A percentile compares a stretch with the other conserved stretches of the same genome.
Conservation (phyloP, 768 basidiomycete genomes). For the Melanogaster broomeanus region DNA sequence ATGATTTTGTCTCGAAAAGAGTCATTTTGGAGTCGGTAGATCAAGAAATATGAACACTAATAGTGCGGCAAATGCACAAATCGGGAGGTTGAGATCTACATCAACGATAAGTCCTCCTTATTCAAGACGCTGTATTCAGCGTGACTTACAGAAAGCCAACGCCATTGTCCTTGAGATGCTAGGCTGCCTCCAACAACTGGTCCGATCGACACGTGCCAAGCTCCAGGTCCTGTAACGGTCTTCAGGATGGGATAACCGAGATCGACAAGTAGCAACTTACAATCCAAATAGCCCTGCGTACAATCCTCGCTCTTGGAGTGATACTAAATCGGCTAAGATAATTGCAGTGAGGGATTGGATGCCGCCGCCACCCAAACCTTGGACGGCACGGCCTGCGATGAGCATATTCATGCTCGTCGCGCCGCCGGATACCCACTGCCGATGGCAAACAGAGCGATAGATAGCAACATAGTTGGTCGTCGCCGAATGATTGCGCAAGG, state of each 20-base stretch:
- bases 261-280: conserved; percentile 16
- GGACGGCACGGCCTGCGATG: conserved; percentile 43
- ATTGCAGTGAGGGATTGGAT: conserved; percentile 41
- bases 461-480: conserved; percentile 29
- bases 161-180: conserved; percentile 34
- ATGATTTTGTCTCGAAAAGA: conserved; percentile 35
- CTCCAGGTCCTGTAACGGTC: conserved; percentile 30
- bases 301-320: conserved; percentile 44
- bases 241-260: neutral
- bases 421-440: conserved; percentile 45
- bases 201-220: conserved; percentile 35
- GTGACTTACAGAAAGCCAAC: conserved; percentile 44
- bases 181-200: conserved; percentile 40
- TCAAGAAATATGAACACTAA: conserved; percentile 33
- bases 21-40: conserved; percentile 36
- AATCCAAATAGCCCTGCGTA: conserved; percentile 40
- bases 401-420: conserved; percentile 42
- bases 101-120: neutral
- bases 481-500: conserved; percentile 44
- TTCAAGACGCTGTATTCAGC: neutral
- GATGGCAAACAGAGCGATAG: conserved; percentile 38
- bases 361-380: conserved; percentile 43
- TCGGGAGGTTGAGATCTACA: conserved; percentile 43
- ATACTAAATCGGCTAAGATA: conserved; percentile 47
- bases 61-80: conserved; percentile 30